phyloP scores from a whole-genome alignment of 306 rosid genomes.

The Erythrophleum fordii region DNA sequence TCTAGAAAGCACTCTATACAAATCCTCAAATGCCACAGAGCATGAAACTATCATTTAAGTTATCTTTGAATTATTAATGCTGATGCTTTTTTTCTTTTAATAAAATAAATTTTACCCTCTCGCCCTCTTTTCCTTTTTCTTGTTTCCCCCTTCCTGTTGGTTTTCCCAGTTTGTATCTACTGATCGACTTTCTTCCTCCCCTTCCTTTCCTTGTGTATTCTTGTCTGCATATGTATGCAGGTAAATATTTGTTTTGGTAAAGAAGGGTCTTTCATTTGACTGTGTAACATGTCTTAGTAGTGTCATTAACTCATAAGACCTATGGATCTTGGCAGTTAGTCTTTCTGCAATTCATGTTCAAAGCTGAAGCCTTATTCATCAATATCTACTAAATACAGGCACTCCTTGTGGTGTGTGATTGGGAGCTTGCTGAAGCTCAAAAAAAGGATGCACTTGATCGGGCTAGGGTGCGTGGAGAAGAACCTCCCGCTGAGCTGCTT shows the following conservation, averaged over 20 bases:
- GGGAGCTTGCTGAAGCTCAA: slow-evolving; percentile 95
- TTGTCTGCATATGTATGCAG: not conserved
- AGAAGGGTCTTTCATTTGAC: not conserved
- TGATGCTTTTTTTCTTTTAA: not conserved
- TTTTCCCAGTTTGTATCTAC: not conserved
- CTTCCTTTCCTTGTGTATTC: not conserved
- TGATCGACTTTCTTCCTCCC: not conserved
- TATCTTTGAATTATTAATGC: not conserved
- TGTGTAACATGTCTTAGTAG: not conserved
- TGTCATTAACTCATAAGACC: slow-evolving; percentile 26
- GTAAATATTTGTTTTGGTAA: not conserved
- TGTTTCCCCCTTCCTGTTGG: not conserved
- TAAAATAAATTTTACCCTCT: not conserved
- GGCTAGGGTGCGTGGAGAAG: slow-evolving; percentile 98
- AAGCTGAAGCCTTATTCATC: slow-evolving; percentile 30
- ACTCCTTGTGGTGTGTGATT: slow-evolving; percentile 87
- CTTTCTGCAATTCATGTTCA: slow-evolving; percentile 16
- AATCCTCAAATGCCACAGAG: not conserved
- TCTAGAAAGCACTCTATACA: not conserved
- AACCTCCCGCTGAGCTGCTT: slow-evolving; percentile 92
- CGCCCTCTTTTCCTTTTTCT: not conserved
- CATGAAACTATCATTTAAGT: not conserved
- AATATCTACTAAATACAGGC: slow-evolving; percentile 65
- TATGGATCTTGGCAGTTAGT: slow-evolving; percentile 18
- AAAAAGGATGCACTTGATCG: slow-evolving; percentile 93